Evolutionary conservation across 1,284 basidiomycete species (phyloP), one percentile per base, ranked within the genome.

Genomic region (Schizopora paradoxa): DNA sequence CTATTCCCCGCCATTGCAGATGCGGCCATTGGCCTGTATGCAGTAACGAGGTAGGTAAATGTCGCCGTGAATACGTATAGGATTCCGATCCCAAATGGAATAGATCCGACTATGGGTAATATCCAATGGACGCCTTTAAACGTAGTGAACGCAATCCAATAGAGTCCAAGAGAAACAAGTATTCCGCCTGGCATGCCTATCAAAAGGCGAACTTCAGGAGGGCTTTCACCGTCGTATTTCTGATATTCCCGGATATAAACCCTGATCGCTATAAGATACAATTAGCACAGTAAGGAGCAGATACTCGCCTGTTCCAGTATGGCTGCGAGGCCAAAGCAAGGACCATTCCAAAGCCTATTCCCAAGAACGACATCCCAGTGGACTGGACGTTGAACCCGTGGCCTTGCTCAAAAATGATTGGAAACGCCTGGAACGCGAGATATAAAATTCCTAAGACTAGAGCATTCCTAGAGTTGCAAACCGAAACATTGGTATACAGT

Each of bases 21-120:
- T 1, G 87, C 86, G 0, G 87, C 84, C 33, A 88, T 81, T 0
- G 86, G 86, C 8, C 84, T 75, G 59, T 87, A 90, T 0, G 84
- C 81, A 18, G 74, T 78, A 18, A 79, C 79, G 40, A 82, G 69
- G 56, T 83, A 84, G 1, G 83, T 85, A 66, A 89, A 89, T 1
- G 77, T 79, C 1, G 76, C 73, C 0, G 76, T 78, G 61, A 78
- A 90, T 21, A 77, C 71, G 54, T 76, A 82, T 41, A 79, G 73
- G 5, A 73, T 66, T 3, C 79, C 79, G 0, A 68, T 56, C 7
- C 81, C 81, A 49, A 85, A 82, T 0, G 79, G 80, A 5, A 79
- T 57, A 0, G 77, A 79, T 2, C 73, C 76, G 43, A 87, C 65
- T 54, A 86, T 79, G 6, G 82, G 82, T 1, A 70, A 73, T 25